Evolutionary conservation across 2,329 filamentous ascomycete species (phyloP).

Genomic region (Penicillium corylophilum): DNA sequence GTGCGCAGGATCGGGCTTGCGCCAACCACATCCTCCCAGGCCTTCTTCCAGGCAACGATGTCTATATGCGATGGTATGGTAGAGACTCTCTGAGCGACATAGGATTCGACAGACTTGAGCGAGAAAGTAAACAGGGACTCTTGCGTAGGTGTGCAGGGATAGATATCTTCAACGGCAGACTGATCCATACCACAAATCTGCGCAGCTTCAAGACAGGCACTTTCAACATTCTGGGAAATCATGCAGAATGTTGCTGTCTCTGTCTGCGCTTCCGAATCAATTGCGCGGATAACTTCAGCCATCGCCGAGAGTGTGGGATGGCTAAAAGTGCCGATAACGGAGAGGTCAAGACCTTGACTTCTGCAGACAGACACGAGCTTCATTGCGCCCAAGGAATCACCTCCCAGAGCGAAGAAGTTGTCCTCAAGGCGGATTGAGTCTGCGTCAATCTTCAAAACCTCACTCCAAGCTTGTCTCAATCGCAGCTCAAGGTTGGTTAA

Average conservation of each 20-base stretch:
- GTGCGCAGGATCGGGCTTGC: slow-evolving; percentile 49
- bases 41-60: slow-evolving; percentile 40
- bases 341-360: slow-evolving; percentile 31
- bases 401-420: slow-evolving; percentile 40
- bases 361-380: slow-evolving; percentile 34
- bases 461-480: slow-evolving; percentile 36
- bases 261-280: slow-evolving; percentile 24
- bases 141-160: slow-evolving; percentile 43
- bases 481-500: slow-evolving; percentile 34
- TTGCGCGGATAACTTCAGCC: slow-evolving; percentile 38
- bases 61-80: slow-evolving; percentile 37
- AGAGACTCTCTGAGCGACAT: slow-evolving; percentile 46
- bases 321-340: slow-evolving; percentile 37
- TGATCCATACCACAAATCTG: slow-evolving; percentile 31
- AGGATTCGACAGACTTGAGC: slow-evolving; percentile 44
- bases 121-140: slow-evolving; percentile 49
- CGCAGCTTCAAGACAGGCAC: slow-evolving; percentile 39
- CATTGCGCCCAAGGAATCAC: slow-evolving; percentile 38
- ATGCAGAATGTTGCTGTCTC: slow-evolving; percentile 30
- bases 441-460: slow-evolving; percentile 29
- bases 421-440: slow-evolving; percentile 37
- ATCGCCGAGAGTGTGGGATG: slow-evolving; percentile 41
- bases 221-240: slow-evolving; percentile 34
- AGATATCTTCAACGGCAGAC: slow-evolving; percentile 40
- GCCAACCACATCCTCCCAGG: slow-evolving; percentile 46